Conservation (phyloP, 1,284 basidiomycete genomes). For the Boletellus sp. region DNA sequence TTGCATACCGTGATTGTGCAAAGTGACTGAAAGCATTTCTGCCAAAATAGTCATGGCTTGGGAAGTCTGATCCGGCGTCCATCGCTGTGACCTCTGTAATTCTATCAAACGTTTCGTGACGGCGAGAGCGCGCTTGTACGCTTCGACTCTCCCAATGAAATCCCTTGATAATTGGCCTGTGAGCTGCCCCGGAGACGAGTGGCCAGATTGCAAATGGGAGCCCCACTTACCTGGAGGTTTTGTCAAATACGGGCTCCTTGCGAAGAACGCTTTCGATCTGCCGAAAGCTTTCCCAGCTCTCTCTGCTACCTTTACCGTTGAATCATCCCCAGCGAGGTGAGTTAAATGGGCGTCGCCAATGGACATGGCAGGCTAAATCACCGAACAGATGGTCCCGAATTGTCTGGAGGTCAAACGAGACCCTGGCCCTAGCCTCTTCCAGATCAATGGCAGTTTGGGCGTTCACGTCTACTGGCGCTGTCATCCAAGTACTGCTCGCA, state of each 20-base stretch:
- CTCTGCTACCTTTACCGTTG: conserved; percentile 41
- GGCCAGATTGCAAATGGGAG: not conserved
- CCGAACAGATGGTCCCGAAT: conserved; percentile 50
- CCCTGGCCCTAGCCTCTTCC: conserved; percentile 39
- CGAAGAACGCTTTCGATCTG: conserved; percentile 49
- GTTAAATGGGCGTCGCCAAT: not conserved
- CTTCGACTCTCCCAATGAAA: conserved; percentile 27
- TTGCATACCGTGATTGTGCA: conserved; percentile 55
- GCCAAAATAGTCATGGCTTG: conserved; percentile 47
- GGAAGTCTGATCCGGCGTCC: conserved; percentile 47
- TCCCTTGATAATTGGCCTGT: conserved; percentile 11
- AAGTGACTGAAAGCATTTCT: conserved; percentile 47
- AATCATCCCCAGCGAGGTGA: too few species aligned
- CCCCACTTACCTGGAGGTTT: conserved; percentile 46
- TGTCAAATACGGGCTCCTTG: conserved; percentile 62
- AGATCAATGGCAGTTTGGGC: conserved; percentile 52
- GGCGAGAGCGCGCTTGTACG: conserved; percentile 22
- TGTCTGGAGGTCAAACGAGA: conserved; percentile 40
- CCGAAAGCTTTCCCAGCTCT: conserved; percentile 47
- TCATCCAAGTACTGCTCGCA: too few species aligned
- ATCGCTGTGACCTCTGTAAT: conserved; percentile 48
- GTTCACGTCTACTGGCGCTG: conserved; percentile 33
- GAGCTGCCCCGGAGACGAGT: not conserved
- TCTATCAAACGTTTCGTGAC: conserved; percentile 58
- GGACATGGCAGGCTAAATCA: conserved; percentile 27